phyloP scores from a whole-genome alignment of 164 flowering plant genomes.

The Magnolia officinalis region DNA sequence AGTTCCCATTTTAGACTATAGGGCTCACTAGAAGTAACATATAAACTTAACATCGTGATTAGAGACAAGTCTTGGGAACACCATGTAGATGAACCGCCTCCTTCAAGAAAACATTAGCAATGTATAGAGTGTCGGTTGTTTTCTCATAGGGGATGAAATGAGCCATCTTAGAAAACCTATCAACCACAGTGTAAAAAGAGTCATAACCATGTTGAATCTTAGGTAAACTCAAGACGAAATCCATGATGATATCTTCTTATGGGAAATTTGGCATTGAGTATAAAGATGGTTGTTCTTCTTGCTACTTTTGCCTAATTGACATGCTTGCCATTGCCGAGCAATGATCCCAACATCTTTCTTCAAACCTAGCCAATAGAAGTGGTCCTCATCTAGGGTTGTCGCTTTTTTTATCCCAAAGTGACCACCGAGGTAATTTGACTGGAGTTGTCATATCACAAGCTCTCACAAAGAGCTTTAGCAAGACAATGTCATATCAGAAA shows the following conservation, averaged over 20 bases:
- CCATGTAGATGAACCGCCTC: not conserved
- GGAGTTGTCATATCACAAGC: too few species aligned
- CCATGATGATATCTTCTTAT: not conserved
- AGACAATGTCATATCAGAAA: too few species aligned
- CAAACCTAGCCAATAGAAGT: not conserved
- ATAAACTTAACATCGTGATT: not conserved
- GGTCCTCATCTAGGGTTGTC: not conserved
- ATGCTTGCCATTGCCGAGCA: too few species aligned
- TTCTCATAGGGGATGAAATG: not conserved
- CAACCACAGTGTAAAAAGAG: not conserved
- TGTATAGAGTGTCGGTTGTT: not conserved
- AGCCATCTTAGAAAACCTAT: conserved; percentile 5
- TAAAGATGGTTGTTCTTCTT: not conserved
- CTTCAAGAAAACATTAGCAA: not conserved
- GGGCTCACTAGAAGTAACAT: not conserved
- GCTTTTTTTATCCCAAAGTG: not conserved
- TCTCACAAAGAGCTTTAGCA: too few species aligned
- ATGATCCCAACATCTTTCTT: too few species aligned
- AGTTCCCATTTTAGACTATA: not conserved
- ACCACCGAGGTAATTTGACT: not conserved
- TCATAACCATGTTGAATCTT: not conserved
- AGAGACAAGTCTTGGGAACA: not conserved
- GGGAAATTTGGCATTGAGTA: not conserved
- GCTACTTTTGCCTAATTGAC: too few species aligned
- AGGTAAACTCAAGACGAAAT: not conserved